Base-by-base conservation (phyloP, 2,329 filamentous ascomycete species). In the Diaporthe citriasiana region DNA sequence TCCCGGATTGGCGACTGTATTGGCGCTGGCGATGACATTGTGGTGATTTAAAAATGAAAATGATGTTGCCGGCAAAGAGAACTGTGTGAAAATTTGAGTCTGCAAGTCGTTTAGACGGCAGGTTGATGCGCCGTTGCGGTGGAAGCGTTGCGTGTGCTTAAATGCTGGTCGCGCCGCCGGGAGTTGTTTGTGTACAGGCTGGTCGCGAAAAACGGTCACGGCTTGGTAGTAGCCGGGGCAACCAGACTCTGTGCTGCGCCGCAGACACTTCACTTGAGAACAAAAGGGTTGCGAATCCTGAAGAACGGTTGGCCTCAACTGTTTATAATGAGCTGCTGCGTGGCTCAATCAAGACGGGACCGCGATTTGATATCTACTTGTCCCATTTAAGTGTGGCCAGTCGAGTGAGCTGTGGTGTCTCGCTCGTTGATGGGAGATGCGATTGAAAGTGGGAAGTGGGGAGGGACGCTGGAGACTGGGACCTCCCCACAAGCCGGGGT, bases 121-220 rank as follows among this genome's bases (percentile, higher is more conserved):
- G 10, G 12, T 27, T 53, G 25, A 25, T 27, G 50, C 25, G 25
- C 13, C 50, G 25, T 17, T 17, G 25, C 12, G 50, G 50, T 30
- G 50, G 25, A 53, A 17, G 25, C 25, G 50, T 2, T 53, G 25
- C 25, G n/a, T 27, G 50, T 30, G 50, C 50, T 59, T 59, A 59
- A 59, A 59, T 59, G 55, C 33, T 25, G 33, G 40, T 40, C 33
- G 55, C 55, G 55, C 55, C 40, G 55, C 12, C 30, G 55, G 33
- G 55, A 59, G 55, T 25, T 59, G 55, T 59, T 59, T 40, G 55
- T 59, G 55, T 59, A 25, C 55, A 40, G 25, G 13, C 22, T 13
- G 55, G 55, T 40, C 55, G 55, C 55, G 30, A 59, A 59, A 59
- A 59, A n/a, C 55, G 55, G 55, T 22, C 55, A 22, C 55, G 55